These are phyloP conservation scores for Fusarium concolor DNA, from an alignment of 2,329 filamentous ascomycete species.

Conservation along the genomic window DNA sequence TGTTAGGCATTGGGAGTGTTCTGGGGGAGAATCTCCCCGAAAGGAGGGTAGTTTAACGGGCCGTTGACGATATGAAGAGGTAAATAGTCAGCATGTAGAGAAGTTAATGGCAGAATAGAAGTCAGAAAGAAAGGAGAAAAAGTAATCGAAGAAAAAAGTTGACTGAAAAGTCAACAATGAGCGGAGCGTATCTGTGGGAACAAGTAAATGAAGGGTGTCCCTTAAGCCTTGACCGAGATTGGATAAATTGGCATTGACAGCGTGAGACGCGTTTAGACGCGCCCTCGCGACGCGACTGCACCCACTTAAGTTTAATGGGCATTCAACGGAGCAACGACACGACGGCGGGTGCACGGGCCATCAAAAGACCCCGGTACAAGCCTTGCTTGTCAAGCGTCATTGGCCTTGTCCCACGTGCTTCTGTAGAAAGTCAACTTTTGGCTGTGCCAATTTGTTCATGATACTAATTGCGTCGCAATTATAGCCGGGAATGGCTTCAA, in stretches of 20 bases:
- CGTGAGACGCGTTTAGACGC: conserved; percentile 51
- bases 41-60: conserved; percentile 37
- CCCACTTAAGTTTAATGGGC: conserved; percentile 51
- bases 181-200: conserved; percentile 40
- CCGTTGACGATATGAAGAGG: conserved; percentile 24
- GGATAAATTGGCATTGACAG: conserved; percentile 39
- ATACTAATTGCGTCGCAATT: conserved; percentile 43
- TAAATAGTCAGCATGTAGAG: conserved; percentile 31
- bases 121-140: conserved; percentile 1
- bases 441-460: conserved; percentile 40
- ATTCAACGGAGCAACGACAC: conserved; percentile 33
- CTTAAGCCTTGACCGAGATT: conserved; percentile 44
- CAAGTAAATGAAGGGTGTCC: conserved; percentile 34
- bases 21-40: conserved; percentile 26
- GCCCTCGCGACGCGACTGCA: conserved; percentile 46
- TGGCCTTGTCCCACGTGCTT: conserved; percentile 41
- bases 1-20: conserved; percentile 66
- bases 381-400: conserved; percentile 45
- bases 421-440: conserved; percentile 27
- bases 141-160: conserved; percentile 14
- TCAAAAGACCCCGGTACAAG: conserved; percentile 11
- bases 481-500: conserved; percentile 54
- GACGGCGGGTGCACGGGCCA: conserved; percentile 41
- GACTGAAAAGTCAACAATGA: conserved; percentile 39
- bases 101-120: conserved; percentile 1